Evolutionary conservation across 2,329 filamentous ascomycete genomes (phyloP).

Genomic region (Juglanconis juglandina): DNA sequence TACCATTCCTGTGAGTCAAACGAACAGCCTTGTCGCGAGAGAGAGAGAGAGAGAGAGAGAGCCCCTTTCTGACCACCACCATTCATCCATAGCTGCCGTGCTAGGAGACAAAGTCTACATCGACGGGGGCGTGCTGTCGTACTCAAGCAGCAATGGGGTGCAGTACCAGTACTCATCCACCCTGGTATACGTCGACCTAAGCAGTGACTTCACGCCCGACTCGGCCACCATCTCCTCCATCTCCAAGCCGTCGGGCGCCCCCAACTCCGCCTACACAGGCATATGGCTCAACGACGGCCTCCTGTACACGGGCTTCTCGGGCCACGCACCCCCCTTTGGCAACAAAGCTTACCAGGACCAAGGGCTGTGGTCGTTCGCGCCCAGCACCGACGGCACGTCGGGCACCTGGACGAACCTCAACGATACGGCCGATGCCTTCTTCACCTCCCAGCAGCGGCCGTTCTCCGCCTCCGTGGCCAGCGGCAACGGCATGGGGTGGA

Average conservation of each 20-base stretch:
- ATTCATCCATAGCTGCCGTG: constrained; percentile 19
- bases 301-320: constrained; percentile 12
- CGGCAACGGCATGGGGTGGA: constrained; percentile 11
- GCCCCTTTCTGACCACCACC: not conserved
- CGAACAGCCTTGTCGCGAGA: not conserved
- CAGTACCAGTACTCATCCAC: constrained; percentile 22
- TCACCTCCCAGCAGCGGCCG: not conserved
- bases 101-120: constrained; percentile 22
- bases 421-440: not conserved
- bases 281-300: constrained; percentile 1
- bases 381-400: not conserved
- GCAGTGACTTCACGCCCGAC: constrained; percentile 1
- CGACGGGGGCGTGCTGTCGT: constrained; percentile 23
- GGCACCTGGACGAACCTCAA: constrained; percentile 15
- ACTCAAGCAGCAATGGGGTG: constrained; percentile 12
- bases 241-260: constrained; percentile 3
- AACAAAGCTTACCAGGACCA: not conserved
- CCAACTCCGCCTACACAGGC: not conserved
- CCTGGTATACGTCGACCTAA: constrained; percentile 3
- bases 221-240: not conserved
- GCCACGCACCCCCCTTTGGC: not conserved
- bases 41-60: too few relatives aligned
- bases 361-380: constrained; percentile 13
- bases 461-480: constrained; percentile 5
- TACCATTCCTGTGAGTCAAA: constrained; percentile 23